Evolutionary conservation across 768 basidiomycete genomes (phyloP).

Genomic region (Pleurotus sapidus): DNA sequence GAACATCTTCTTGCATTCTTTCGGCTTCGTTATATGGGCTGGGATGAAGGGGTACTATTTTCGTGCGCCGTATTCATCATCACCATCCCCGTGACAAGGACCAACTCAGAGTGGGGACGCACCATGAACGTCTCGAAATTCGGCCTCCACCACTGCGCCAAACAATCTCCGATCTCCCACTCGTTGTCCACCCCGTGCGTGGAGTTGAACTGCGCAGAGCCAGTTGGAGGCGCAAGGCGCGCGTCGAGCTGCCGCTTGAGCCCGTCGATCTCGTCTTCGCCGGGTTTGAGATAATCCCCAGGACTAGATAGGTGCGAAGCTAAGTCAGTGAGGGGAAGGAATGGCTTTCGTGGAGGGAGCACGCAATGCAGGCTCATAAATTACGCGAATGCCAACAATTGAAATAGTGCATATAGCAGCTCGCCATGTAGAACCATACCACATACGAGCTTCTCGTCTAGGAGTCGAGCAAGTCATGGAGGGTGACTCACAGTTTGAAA

Average conservation of each 20-base stretch:
- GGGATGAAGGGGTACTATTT: constrained; percentile 89
- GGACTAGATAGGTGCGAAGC: constrained; percentile 48
- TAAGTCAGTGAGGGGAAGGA: too few relatives aligned
- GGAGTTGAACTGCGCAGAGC: constrained; percentile 64
- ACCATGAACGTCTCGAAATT: constrained; percentile 99
- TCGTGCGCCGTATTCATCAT: background rate
- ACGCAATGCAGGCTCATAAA: too few relatives aligned
- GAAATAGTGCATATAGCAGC: too few relatives aligned
- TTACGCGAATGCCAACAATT: too few relatives aligned
- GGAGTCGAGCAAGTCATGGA: background rate
- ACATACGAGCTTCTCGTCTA: background rate
- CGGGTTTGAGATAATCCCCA: constrained; percentile 97
- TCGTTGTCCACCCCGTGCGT: constrained; percentile 80
- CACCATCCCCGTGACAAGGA: background rate
- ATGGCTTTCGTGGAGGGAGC: too few relatives aligned
- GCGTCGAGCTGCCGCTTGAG: constrained; percentile 88
- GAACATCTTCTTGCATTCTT: constrained; percentile 97
- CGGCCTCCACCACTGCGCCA: constrained; percentile 98
- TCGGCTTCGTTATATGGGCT: constrained; percentile 95
- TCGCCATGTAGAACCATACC: too few relatives aligned
- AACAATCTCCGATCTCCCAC: constrained; percentile 95
- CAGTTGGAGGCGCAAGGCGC: constrained; percentile 77
- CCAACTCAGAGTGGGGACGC: constrained; percentile 22
- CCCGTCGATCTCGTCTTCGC: constrained; percentile 90
- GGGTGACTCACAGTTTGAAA: constrained; percentile 85